Conservation (phyloP, 768 basidiomycete species). For the Sistotremastrum suecicum region DNA sequence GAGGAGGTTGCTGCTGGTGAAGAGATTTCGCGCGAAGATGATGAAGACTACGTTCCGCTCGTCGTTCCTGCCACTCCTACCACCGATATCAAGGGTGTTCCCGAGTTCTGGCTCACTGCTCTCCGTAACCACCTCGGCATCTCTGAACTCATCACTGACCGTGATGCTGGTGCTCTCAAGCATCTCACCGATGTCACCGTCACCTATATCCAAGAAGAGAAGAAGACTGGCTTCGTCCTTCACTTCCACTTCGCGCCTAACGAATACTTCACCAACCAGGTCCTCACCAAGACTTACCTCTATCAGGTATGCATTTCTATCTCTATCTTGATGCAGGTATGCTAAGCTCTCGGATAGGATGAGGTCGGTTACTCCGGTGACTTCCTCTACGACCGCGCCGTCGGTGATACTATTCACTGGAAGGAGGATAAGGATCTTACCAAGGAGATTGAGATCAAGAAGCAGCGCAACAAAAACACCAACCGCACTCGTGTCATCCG, state of each 20-base stretch:
- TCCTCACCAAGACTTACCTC: slow-evolving; percentile 85
- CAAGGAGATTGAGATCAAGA: slow-evolving; percentile 96
- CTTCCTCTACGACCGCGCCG: slow-evolving; percentile 89
- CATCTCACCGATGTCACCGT: slow-evolving; percentile 67
- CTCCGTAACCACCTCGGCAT: slow-evolving; percentile 83
- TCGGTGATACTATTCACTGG: slow-evolving; percentile 90
- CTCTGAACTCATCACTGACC: slow-evolving; percentile 82
- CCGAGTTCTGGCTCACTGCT: slow-evolving; percentile 97
- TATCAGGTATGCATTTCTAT: slow-evolving; percentile 33
- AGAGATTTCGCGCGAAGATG: slow-evolving; percentile 57
- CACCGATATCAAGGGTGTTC: slow-evolving; percentile 40
- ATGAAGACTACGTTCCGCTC: slow-evolving; percentile 41
- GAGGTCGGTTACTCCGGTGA: slow-evolving; percentile 94
- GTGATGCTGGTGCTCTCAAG: slow-evolving; percentile 79
- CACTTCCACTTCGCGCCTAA: slow-evolving; percentile 69
- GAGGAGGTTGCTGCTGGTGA: slow-evolving; percentile 45
- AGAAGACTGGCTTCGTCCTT: slow-evolving; percentile 86
- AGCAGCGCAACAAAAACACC: slow-evolving; percentile 95
- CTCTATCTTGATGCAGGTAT: neutral
- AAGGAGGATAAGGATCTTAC: slow-evolving; percentile 98
- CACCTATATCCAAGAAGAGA: slow-evolving; percentile 52
- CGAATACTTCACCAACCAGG: slow-evolving; percentile 75
- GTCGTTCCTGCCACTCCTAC: slow-evolving; percentile 15
- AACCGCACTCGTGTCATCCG: slow-evolving; percentile 71
- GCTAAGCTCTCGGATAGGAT: slow-evolving; percentile 20